These are phyloP conservation scores for Pyricularia sp. DNA, from an alignment of 2,329 filamentous ascomycete genomes.

Conservation along the genomic window DNA sequence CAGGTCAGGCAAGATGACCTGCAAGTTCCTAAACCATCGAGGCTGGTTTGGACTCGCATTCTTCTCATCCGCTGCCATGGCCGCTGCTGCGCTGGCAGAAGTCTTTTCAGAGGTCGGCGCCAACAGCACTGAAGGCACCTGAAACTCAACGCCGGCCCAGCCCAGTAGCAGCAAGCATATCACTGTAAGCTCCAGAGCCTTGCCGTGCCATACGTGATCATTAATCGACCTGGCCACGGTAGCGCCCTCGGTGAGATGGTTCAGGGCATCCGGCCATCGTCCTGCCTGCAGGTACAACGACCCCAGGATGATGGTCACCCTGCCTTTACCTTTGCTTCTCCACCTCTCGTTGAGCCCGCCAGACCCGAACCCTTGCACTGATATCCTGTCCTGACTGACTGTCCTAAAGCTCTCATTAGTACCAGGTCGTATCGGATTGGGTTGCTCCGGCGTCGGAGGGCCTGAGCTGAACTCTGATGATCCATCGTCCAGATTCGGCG, in stretches of 20 bases:
- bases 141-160: conserved; percentile 75
- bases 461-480: conserved; percentile 14
- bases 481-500: conserved; percentile 23
- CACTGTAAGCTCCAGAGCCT: conserved; percentile 78
- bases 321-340: conserved; percentile 67
- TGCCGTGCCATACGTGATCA: conserved; percentile 95
- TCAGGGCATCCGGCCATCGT: conserved; percentile 77
- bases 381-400: conserved; percentile 40
- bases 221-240: conserved; percentile 63
- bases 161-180: conserved; percentile 72
- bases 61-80: conserved; percentile 18
- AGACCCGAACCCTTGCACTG: conserved; percentile 58
- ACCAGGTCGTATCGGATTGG: conserved; percentile 20
- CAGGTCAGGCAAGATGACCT: conserved; percentile 55
- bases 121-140: conserved; percentile 48
- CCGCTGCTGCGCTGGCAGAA: conserved; percentile 9
- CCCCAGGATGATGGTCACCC: conserved; percentile 67
- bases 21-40: conserved; percentile 39
- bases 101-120: conserved; percentile 34
- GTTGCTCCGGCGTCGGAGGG: neutral
- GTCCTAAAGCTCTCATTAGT: conserved; percentile 33
- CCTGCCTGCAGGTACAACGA: conserved; percentile 81
- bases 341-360: conserved; percentile 63
- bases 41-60: conserved; percentile 34
- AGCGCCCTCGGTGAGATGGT: conserved; percentile 70